phyloP scores from a whole-genome alignment of 768 basidiomycete genomes.

The Lactarius indigo region DNA sequence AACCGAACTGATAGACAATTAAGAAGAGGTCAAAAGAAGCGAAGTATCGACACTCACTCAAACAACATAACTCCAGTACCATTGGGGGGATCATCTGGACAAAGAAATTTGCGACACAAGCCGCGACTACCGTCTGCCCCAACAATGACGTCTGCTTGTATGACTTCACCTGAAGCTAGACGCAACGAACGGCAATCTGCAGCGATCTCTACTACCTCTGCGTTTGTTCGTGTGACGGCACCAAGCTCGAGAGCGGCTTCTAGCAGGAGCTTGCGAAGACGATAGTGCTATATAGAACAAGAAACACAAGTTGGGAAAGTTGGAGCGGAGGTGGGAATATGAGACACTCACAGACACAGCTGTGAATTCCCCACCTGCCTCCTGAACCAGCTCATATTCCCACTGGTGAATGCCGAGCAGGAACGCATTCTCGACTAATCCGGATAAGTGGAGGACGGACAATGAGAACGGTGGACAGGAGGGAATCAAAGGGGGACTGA shows the following conservation, averaged over 20 bases:
- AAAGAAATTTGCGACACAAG: conserved; percentile 22
- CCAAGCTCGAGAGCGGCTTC: conserved; percentile 31
- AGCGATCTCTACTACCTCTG: conserved; percentile 31
- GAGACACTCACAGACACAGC: conserved; percentile 29
- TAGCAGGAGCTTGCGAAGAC: conserved; percentile 34
- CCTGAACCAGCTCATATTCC: conserved; percentile 31
- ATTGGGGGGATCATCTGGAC: conserved; percentile 18
- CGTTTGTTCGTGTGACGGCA: conserved; percentile 29
- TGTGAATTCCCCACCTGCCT: conserved; percentile 34
- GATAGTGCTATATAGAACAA: conserved; percentile 30
- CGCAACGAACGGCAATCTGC: conserved; percentile 28
- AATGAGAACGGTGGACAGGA: neutral
- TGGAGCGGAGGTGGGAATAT: neutral
- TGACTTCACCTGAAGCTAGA: conserved; percentile 32
- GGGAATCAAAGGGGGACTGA: neutral
- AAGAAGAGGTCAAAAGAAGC: neutral
- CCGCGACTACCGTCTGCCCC: conserved; percentile 37
- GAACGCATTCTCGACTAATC: conserved; percentile 23
- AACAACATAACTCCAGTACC: conserved; percentile 30
- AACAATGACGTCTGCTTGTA: conserved; percentile 35
- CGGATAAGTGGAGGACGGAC: neutral
- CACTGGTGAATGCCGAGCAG: conserved; percentile 33
- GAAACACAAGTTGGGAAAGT: neutral
- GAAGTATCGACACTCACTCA: conserved; percentile 27
- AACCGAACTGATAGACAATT: conserved; percentile 14